Evolutionary conservation across 1,284 basidiomycete species (phyloP).

Genomic region (Ceratobasidium sp.): DNA sequence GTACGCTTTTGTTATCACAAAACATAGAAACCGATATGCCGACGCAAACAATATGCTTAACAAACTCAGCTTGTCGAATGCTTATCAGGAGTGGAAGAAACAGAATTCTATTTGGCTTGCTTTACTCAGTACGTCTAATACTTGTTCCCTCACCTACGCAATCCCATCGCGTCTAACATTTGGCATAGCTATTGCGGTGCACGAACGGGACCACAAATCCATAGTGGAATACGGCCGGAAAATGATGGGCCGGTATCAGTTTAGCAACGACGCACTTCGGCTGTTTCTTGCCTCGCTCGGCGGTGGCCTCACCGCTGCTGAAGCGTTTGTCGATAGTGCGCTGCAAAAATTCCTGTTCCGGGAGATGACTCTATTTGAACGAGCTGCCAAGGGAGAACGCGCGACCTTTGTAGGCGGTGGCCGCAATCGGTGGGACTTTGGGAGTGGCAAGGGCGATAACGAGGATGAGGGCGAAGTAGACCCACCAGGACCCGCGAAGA

Average conservation of each 20-base stretch:
- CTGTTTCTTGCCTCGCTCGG: constrained; percentile 78
- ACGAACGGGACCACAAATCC: constrained; percentile 66
- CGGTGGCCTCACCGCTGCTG: constrained; percentile 73
- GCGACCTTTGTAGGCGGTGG: constrained; percentile 40
- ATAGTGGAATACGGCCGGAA: constrained; percentile 81
- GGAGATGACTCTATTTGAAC: constrained; percentile 57
- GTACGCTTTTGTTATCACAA: constrained; percentile 87
- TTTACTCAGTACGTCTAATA: constrained; percentile 70
- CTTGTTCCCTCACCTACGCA: constrained; percentile 4
- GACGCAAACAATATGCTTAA: constrained; percentile 82
- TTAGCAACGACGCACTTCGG: constrained; percentile 84
- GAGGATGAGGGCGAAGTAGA: constrained; percentile 49
- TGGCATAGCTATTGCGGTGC: constrained; percentile 74
- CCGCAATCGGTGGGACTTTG: constrained; percentile 49
- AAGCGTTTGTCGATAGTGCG: constrained; percentile 79
- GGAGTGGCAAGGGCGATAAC: constrained; percentile 44
- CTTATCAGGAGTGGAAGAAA: constrained; percentile 73
- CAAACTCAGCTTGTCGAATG: constrained; percentile 82
- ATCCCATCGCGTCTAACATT: constrained; percentile 1
- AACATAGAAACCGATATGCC: constrained; percentile 70
- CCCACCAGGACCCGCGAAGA: constrained; percentile 49
- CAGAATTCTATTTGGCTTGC: constrained; percentile 81
- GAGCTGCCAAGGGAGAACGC: constrained; percentile 51
- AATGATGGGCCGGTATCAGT: constrained; percentile 76
- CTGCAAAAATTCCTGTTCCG: constrained; percentile 77